Conservation (phyloP, 371 early-diverging fungal species). For the Cokeromyces recurvatus region DNA sequence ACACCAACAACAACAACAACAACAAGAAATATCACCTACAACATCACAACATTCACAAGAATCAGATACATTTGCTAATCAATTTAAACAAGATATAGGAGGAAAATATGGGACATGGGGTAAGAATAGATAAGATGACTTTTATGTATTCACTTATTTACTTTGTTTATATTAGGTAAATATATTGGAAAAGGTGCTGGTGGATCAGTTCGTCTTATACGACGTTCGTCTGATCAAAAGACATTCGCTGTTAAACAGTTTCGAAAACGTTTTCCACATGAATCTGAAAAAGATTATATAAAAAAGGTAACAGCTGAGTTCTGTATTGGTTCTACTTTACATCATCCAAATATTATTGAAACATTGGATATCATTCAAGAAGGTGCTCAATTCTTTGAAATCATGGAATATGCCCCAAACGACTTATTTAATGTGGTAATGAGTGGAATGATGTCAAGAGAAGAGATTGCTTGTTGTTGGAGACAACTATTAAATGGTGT, state of each 20-base stretch:
- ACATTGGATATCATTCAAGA: constrained; percentile 74
- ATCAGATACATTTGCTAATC: constrained; percentile 27
- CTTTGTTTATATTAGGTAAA: too few relatives aligned
- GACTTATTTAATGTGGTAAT: constrained; percentile 67
- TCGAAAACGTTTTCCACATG: constrained; percentile 55
- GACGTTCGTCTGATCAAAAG: constrained; percentile 45
- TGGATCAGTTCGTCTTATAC: constrained; percentile 59
- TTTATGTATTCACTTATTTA: too few relatives aligned
- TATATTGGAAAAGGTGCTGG: constrained; percentile 69
- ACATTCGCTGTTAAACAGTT: constrained; percentile 77
- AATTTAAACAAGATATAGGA: constrained; percentile 24
- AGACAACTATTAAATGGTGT: constrained; percentile 70
- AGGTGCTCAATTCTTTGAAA: constrained; percentile 51
- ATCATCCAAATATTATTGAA: constrained; percentile 82
- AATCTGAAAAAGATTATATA: constrained; percentile 68
- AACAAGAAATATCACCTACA: constrained; percentile 16
- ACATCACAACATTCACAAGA: constrained; percentile 13
- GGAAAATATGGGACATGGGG: constrained; percentile 30
- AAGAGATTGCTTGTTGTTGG: constrained; percentile 64
- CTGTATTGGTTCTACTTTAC: constrained; percentile 71
- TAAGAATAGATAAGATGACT: too few relatives aligned
- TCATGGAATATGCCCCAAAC: constrained; percentile 75
- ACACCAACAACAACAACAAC: too few relatives aligned
- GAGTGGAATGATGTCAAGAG: constrained; percentile 53
- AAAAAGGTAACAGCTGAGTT: constrained; percentile 77